These are phyloP conservation scores for Zasmidium angulare DNA, from an alignment of 2,329 filamentous ascomycete genomes.

Conservation along the genomic window DNA sequence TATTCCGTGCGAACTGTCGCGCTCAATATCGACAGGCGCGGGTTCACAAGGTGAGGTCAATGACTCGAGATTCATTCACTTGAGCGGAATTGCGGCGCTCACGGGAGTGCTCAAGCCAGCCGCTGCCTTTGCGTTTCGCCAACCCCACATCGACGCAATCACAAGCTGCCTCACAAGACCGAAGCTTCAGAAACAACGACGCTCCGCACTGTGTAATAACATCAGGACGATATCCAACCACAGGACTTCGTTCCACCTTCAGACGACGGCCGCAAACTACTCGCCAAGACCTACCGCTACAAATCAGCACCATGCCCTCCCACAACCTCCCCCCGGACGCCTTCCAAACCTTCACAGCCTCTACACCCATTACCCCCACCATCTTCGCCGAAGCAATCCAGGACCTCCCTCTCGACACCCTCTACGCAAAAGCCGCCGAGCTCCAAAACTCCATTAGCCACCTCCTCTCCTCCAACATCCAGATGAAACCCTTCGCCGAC, in stretches of 20 bases:
- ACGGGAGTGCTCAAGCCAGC: slow-evolving; percentile 24
- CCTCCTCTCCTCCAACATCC: slow-evolving; percentile 70
- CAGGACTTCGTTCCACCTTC: too few species aligned
- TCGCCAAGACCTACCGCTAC: background rate
- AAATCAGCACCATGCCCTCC: background rate
- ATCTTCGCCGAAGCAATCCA: slow-evolving; percentile 57
- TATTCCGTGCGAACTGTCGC: too few species aligned
- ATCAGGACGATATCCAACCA: too few species aligned
- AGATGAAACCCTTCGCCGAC: slow-evolving; percentile 68
- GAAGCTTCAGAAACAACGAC: too few species aligned
- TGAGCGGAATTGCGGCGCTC: slow-evolving; percentile 8
- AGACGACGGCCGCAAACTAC: too few species aligned
- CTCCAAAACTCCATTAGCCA: slow-evolving; percentile 73
- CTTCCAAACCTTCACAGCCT: slow-evolving; percentile 17
- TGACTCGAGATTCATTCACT: background rate
- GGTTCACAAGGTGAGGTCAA: background rate
- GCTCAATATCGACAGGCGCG: too few species aligned
- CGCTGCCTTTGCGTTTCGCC: background rate
- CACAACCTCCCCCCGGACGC: slow-evolving; percentile 9
- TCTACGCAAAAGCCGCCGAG: slow-evolving; percentile 74
- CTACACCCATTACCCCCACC: slow-evolving; percentile 28
- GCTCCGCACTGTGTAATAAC: too few species aligned
- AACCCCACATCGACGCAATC: background rate
- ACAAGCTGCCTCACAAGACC: background rate
- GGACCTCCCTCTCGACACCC: slow-evolving; percentile 63